A percentile compares a stretch with the other conserved stretches of the same genome.
phyloP scores from a whole-genome alignment of 2,329 filamentous ascomycete genomes.

The Colletotrichum camelliae region DNA sequence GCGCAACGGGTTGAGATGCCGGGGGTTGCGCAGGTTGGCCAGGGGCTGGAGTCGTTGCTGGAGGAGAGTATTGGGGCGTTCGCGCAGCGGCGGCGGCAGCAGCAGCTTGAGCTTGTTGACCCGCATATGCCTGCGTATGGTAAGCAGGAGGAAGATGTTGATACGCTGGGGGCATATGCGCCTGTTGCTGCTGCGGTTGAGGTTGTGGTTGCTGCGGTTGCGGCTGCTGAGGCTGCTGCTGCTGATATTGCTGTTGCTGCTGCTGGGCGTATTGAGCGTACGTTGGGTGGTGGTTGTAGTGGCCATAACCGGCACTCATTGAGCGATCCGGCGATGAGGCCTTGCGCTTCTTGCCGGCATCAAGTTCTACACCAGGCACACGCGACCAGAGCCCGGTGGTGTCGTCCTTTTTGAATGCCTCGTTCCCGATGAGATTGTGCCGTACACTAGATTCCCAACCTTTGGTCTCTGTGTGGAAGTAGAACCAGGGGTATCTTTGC shows the following conservation, averaged over 20 bases:
- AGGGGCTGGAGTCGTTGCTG: slow-evolving; percentile 12
- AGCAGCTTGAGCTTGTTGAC: neutral
- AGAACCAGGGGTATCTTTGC: slow-evolving; percentile 63
- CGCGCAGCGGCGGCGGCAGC: neutral
- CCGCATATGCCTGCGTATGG: slow-evolving; percentile 28
- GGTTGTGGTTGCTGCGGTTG: slow-evolving; percentile 23
- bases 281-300: slow-evolving; percentile 28
- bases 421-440: slow-evolving; percentile 67
- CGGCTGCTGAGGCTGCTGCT: slow-evolving; percentile 28
- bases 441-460: slow-evolving; percentile 72
- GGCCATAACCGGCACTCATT: slow-evolving; percentile 38
- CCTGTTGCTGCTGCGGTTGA: slow-evolving; percentile 25
- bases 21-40: slow-evolving; percentile 23
- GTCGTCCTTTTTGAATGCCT: slow-evolving; percentile 65
- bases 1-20: slow-evolving; percentile 29
- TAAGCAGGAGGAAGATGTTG: slow-evolving; percentile 39
- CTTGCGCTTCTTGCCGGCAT: slow-evolving; percentile 67
- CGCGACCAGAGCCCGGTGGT: slow-evolving; percentile 62
- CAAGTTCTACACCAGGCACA: slow-evolving; percentile 62
- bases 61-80: slow-evolving; percentile 22
- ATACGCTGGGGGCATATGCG: slow-evolving; percentile 39
- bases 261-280: slow-evolving; percentile 28
- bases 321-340: slow-evolving; percentile 57
- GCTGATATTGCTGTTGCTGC: slow-evolving; percentile 23
- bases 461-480: slow-evolving; percentile 65